Conservation (phyloP, 2,329 filamentous ascomycete genomes). For the Phyllosticta capitalensis region DNA sequence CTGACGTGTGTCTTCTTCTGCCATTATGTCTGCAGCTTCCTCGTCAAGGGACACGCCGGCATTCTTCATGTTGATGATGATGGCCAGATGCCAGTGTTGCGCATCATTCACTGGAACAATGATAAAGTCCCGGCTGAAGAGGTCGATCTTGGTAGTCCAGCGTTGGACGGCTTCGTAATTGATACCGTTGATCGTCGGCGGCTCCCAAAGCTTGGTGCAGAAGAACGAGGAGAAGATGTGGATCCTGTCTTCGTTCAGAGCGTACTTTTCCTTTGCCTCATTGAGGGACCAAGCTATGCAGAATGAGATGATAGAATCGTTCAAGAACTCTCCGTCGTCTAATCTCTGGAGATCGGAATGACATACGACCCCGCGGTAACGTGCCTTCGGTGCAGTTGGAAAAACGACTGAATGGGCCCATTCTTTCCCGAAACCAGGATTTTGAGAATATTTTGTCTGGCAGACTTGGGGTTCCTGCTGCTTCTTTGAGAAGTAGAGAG, state of each 20-base stretch:
- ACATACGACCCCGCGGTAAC: conserved; percentile 56
- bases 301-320: conserved; percentile 87
- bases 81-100: conserved; percentile 86
- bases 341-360: conserved; percentile 66
- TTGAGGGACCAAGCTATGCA: conserved; percentile 47
- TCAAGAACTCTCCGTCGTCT: conserved; percentile 77
- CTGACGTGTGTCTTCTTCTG: not conserved
- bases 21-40: not conserved
- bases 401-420: conserved; percentile 48
- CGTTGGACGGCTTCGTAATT: conserved; percentile 77
- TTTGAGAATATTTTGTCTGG: conserved; percentile 11
- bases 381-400: conserved; percentile 46
- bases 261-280: not conserved
- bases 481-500: not conserved
- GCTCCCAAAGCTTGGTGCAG: conserved; percentile 55
- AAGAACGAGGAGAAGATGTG: conserved; percentile 94
- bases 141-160: conserved; percentile 79
- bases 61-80: conserved; percentile 72
- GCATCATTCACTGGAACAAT: conserved; percentile 85
- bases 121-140: conserved; percentile 81
- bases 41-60: conserved; percentile 1
- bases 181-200: conserved; percentile 38
- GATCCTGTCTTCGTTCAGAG: conserved; percentile 49
- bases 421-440: conserved; percentile 18
- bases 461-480: not conserved